These are phyloP conservation scores for Xylariaceae sp. DNA, from an alignment of 2,329 filamentous ascomycete species.

Conservation along the genomic window DNA sequence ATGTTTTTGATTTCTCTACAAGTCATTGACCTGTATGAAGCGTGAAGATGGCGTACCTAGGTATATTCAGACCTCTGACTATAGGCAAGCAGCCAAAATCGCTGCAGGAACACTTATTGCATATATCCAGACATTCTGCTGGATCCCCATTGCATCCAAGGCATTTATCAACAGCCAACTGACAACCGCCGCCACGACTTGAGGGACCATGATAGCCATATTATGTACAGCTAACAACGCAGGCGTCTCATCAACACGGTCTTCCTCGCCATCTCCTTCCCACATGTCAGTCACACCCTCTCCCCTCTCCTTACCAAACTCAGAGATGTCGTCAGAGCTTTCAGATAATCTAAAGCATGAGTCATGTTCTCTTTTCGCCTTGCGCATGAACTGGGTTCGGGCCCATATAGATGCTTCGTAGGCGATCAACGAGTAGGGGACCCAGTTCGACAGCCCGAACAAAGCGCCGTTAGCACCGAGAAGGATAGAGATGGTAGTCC, in stretches of 20 bases:
- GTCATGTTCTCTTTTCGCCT: neutral
- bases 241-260: slow-evolving; percentile 2
- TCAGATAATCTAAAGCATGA: neutral
- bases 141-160: slow-evolving; percentile 1
- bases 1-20: too few species aligned
- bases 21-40: too few species aligned
- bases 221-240: slow-evolving; percentile 1
- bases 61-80: neutral
- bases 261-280: neutral
- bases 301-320: neutral
- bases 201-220: slow-evolving; percentile 1
- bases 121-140: slow-evolving; percentile 1
- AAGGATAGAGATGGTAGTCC: neutral
- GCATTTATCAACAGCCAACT: neutral
- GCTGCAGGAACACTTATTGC: slow-evolving; percentile 5
- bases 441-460: slow-evolving; percentile 2
- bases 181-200: neutral
- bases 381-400: neutral
- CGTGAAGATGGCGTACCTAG: too few species aligned
- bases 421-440: slow-evolving; percentile 4
- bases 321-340: neutral
- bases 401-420: slow-evolving; percentile 2
- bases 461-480: slow-evolving; percentile 2
- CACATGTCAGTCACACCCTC: neutral
- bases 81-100: slow-evolving; percentile 3